Base-by-base conservation (phyloP, 1,139 yeast species). In the Geotrichum histeridarum region DNA sequence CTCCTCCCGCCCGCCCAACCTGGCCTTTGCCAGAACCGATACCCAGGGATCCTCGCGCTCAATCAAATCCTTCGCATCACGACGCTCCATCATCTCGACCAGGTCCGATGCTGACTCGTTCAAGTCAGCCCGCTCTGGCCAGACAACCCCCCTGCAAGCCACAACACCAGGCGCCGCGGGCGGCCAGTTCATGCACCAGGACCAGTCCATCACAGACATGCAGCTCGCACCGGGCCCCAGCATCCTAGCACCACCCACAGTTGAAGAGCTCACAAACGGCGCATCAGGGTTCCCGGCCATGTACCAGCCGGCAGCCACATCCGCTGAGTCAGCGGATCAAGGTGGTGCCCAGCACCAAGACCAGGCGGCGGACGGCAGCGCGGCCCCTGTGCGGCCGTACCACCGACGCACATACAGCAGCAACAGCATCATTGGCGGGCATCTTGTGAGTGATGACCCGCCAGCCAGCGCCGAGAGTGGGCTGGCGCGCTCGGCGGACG, bases 21-120 rank as follows among this genome's bases (percentile, higher is more conserved):
- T 51, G 1, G 51, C 42, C 6, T 73, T 73, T 60, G 63, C 71
- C 27, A 66, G 77, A 47, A 62, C 71, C 22, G 77, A 74, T 57
- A 74, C 77, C 9, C 75, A 71, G 56, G 72, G 72, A 33, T 71
- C 75, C 31, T 62, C 73, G 12, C 63, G 69, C 53, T 70, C 73
- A 5, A 57, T 61, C 30, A 62, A 70, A 49, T 69, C 73, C 15
- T 62, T 67, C 46, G 62, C 71, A 31, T 69, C 73, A 14, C 60
- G 67, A 44, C 56, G 56, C 35, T 60, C 65, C 11, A n/a, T 37
- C 17, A 11, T 37, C 39, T 37, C 39, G 17, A 62, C 59, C 32
- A 57, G 56, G 44, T 59, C 64, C 8, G 63, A 59, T 31, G 62
- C 54, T 38, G 64, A 66, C 22, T 61, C 67, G 22, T 63, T 60